Evolutionary conservation across 176 grass and related monocot genomes (phyloP), one percentile per base, ranked within the genome.

Genomic region (Lolium perenne): DNA sequence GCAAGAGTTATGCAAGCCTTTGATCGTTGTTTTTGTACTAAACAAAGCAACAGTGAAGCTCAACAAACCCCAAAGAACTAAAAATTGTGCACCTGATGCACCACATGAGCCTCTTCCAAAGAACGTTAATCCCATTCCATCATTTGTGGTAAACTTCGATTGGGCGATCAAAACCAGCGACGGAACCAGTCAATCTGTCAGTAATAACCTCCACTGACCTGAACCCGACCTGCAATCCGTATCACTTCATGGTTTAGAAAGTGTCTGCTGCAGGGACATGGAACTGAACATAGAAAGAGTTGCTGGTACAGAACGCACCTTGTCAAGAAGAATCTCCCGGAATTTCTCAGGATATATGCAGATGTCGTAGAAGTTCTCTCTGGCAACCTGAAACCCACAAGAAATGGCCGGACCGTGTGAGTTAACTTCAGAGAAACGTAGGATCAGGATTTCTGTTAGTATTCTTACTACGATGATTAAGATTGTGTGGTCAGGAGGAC

Each of bases 291-390:
- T 76, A 50, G 0, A 80, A 80, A 83, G 47, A 2, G 11, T 41
- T 38, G 49, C 46, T 1, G 74, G 41, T 66, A 67, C 69, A 54
- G 17, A 80, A 76, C 53, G 15, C 92, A 99, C 97, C 97, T 99
- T 99, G 57, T 99, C 97, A 45, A 99, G 86, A 82, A 96, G 92
- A 78, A 99, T 81, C 80, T 99, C 97, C 71, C 90, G 84, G 68
- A 99, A 99, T 85, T 88, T 87, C 45, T 89, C 76, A 72, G 97
- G 97, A 38, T 55, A 59, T 71, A 94, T 80, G 73, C 64, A 69
- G 26, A 96, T 99, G 23, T 32, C 32, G 6, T 80, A 55, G 86
- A 84, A 99, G 53, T 99, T 94, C 17, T 45, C 85, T 66, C 17
- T 99, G 60, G 94, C 79, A 76, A 88, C 85, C 97, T 99, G 84